These are phyloP conservation scores for Scedosporium dehoogii DNA, from an alignment of 2,329 filamentous ascomycete genomes.

Conservation along the genomic window DNA sequence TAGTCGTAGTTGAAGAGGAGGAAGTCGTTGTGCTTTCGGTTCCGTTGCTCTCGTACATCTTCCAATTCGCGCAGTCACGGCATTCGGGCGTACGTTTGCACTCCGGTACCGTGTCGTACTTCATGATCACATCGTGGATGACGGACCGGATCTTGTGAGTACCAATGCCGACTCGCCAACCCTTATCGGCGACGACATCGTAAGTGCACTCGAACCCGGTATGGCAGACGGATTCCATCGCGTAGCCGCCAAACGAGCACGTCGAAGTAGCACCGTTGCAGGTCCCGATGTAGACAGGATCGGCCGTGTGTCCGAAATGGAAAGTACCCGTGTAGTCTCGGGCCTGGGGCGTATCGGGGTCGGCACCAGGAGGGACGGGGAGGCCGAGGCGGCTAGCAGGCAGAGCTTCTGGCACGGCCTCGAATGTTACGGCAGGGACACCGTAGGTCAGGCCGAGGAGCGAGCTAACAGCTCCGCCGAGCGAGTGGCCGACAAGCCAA, in stretches of 20 bases:
- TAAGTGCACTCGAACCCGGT: constrained; percentile 82
- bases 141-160: constrained; percentile 86
- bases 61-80: constrained; percentile 86
- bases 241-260: constrained; percentile 87
- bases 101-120: constrained; percentile 69
- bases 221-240: constrained; percentile 88
- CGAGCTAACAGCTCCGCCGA: constrained; percentile 84
- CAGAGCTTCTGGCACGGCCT: constrained; percentile 85
- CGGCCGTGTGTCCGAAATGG: constrained; percentile 92
- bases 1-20: constrained; percentile 44
- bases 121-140: constrained; percentile 76
- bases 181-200: constrained; percentile 83
- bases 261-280: constrained; percentile 85
- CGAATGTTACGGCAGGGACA: constrained; percentile 81
- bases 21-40: constrained; percentile 63
- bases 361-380: constrained; percentile 69
- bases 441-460: constrained; percentile 87
- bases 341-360: constrained; percentile 61
- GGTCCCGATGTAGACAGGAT: constrained; percentile 87
- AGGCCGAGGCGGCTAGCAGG: constrained; percentile 77
- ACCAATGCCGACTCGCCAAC: constrained; percentile 83
- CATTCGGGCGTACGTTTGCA: constrained; percentile 72
- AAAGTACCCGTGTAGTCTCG: constrained; percentile 66
- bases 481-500: constrained; percentile 86
- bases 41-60: constrained; percentile 87